These are phyloP conservation scores for Meyerozyma guilliermondii DNA, from an alignment of 1,139 yeast species.

Conservation along the genomic window DNA sequence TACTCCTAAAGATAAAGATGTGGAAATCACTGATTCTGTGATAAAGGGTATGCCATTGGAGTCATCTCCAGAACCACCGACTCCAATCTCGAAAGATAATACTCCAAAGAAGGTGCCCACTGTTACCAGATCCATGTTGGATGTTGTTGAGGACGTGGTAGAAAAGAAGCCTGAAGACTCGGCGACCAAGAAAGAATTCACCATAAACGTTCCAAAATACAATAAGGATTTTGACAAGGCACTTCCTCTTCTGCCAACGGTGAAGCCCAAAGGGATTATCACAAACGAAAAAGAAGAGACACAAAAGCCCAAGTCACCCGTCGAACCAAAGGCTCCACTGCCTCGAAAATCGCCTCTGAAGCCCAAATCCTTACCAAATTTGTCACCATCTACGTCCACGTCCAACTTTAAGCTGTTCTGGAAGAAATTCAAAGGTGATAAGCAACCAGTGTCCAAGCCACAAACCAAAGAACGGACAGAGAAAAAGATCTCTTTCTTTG, in stretches of 20 bases:
- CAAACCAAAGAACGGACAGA: neutral
- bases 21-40: neutral
- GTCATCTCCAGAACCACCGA: conserved; percentile 2
- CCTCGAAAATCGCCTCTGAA: neutral
- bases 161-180: neutral
- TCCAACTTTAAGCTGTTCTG: neutral
- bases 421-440: neutral
- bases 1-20: neutral
- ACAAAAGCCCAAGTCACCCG: neutral
- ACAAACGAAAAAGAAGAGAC: neutral
- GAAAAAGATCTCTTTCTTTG: neutral
- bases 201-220: neutral
- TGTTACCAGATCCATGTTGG: conserved; percentile 7
- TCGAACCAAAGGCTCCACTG: neutral
- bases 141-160: conserved; percentile 7
- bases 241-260: neutral
- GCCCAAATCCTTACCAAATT: neutral
- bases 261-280: neutral
- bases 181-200: neutral
- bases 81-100: conserved; percentile 4
- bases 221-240: neutral
- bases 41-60: neutral
- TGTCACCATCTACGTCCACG: neutral
- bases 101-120: neutral
- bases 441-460: neutral